Percentiles rank a stretch among this genome's conserved stretches.
Conservation (phyloP, 1,284 basidiomycete species). For the Melampsora americana region DNA sequence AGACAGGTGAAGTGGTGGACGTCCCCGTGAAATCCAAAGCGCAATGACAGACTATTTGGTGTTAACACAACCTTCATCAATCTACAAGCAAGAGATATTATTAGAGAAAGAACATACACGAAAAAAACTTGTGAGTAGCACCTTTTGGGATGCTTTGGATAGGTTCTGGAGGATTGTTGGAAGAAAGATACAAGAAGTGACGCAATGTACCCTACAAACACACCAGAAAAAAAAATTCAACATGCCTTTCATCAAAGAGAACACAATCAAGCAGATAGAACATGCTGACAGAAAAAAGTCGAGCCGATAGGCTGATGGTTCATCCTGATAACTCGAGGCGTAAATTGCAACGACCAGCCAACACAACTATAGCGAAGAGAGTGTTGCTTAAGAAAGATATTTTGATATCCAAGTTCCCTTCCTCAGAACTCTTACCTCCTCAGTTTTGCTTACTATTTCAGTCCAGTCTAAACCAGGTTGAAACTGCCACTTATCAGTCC, state of each 20-base stretch:
- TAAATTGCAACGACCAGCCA: constrained; percentile 37
- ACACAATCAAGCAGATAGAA: neutral
- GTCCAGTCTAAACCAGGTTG: constrained; percentile 17
- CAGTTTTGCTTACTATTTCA: constrained; percentile 32
- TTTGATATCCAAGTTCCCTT: too few species aligned
- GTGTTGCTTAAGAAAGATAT: too few species aligned
- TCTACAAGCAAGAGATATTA: neutral
- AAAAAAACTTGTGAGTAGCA: constrained; percentile 32
- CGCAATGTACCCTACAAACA: constrained; percentile 25
- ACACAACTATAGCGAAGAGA: neutral
- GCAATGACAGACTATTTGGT: constrained; percentile 20
- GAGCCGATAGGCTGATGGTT: constrained; percentile 4
- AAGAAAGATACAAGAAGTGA: constrained; percentile 41
- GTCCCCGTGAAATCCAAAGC: constrained; percentile 25
- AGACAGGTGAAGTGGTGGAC: constrained; percentile 12
- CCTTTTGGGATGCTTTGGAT: constrained; percentile 4
- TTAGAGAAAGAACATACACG: constrained; percentile 9
- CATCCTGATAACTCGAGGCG: constrained; percentile 18
- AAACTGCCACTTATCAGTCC: constrained; percentile 31
- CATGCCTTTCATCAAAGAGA: too few species aligned
- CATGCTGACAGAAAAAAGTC: constrained; percentile 34
- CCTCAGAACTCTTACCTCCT: constrained; percentile 13
- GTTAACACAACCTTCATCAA: neutral
- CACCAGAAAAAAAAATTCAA: neutral
- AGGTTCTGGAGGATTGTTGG: constrained; percentile 23